These are phyloP conservation scores for Circinella umbellata DNA, from an alignment of 371 early-diverging fungal genomes.

Conservation along the genomic window DNA sequence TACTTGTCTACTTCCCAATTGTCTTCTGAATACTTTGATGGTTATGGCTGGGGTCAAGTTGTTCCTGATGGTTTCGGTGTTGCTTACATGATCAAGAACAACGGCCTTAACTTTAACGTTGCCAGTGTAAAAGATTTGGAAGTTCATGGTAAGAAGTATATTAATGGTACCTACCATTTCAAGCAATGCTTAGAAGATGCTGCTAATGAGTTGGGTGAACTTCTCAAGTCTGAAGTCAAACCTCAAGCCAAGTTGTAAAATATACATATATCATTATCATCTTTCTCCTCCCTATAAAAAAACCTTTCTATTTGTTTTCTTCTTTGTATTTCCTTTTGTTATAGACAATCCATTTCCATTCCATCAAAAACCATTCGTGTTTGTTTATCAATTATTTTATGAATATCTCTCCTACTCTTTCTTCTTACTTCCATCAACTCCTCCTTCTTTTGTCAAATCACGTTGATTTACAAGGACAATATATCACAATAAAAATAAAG, in stretches of 20 bases:
- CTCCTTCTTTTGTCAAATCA: too few relatives aligned
- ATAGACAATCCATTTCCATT: too few relatives aligned
- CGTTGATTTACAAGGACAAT: too few relatives aligned
- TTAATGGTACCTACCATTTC: constrained; percentile 55
- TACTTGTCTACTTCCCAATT: constrained; percentile 93
- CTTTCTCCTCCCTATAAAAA: too few relatives aligned
- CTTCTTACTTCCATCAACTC: too few relatives aligned
- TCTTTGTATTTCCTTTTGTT: too few relatives aligned
- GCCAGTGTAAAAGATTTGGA: constrained; percentile 66
- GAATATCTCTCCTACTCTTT: too few relatives aligned
- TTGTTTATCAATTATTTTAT: too few relatives aligned
- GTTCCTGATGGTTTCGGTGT: constrained; percentile 93
- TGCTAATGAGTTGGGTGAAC: constrained; percentile 74
- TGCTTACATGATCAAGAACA: constrained; percentile 93
- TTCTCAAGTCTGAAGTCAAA: constrained; percentile 60
- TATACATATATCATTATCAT: neutral
- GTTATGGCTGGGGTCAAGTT: constrained; percentile 97
- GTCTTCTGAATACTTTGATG: constrained; percentile 86
- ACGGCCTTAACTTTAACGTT: constrained; percentile 86
- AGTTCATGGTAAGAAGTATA: constrained; percentile 49
- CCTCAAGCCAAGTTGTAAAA: constrained; percentile 56
- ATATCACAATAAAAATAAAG: too few relatives aligned
- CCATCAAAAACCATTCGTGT: too few relatives aligned
- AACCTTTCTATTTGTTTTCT: too few relatives aligned
- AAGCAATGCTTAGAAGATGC: constrained; percentile 65